These are phyloP conservation scores for Fusarium clavum DNA, from an alignment of 2,329 filamentous ascomycete genomes.

Conservation along the genomic window DNA sequence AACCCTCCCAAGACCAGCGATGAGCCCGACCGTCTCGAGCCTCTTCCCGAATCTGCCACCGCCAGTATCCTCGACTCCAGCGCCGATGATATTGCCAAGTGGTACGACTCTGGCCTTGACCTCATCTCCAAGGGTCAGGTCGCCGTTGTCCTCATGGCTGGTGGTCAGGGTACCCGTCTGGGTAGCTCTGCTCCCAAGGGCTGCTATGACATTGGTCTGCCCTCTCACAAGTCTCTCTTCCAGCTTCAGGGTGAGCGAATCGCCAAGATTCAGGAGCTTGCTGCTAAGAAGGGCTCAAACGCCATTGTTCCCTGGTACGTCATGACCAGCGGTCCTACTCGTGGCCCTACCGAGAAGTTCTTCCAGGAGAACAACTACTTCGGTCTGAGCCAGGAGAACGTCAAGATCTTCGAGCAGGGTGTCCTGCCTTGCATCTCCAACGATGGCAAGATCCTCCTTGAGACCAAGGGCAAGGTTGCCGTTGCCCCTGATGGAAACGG, in stretches of 20 bases:
- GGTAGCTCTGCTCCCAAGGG: conserved; percentile 97
- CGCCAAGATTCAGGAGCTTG: conserved; percentile 83
- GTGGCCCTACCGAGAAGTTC: conserved; percentile 91
- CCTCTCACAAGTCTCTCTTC: conserved; percentile 94
- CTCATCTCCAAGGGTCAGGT: conserved; percentile 82
- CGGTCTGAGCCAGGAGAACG: conserved; percentile 85
- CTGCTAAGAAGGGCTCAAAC: conserved; percentile 70
- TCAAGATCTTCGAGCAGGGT: conserved; percentile 95
- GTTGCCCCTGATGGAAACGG: conserved; percentile 98
- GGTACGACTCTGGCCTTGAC: conserved; percentile 86
- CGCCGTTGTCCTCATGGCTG: conserved; percentile 93
- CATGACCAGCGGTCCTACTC: conserved; percentile 97
- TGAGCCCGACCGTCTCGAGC: conserved; percentile 74
- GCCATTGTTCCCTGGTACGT: conserved; percentile 95
- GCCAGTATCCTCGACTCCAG: conserved; percentile 94
- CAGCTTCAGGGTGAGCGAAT: conserved; percentile 98
- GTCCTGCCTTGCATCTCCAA: conserved; percentile 97
- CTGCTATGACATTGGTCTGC: conserved; percentile 95
- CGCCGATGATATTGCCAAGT: conserved; percentile 79
- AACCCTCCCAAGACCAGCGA: conserved; percentile 76
- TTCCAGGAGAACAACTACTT: conserved; percentile 93
- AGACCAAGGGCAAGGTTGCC: conserved; percentile 89
- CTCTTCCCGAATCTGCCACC: conserved; percentile 85
- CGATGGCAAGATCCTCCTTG: conserved; percentile 95
- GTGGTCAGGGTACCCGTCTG: conserved; percentile 93